Evolutionary conservation across 2,329 filamentous ascomycete species (phyloP).

Genomic region (Xylariaceae sp.): DNA sequence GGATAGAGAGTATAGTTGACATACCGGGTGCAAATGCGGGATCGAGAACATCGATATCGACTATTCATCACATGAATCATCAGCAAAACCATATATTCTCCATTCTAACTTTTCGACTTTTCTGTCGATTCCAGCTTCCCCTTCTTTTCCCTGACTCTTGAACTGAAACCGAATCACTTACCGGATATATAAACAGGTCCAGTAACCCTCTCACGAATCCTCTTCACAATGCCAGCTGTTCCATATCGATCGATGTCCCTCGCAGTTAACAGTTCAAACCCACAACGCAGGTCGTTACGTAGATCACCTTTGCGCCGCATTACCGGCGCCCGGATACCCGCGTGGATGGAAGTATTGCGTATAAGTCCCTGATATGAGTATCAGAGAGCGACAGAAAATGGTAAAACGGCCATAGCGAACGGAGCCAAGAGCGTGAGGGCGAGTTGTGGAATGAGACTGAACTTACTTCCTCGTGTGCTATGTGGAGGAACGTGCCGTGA

Average conservation of each 20-base stretch:
- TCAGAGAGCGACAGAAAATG: not conserved
- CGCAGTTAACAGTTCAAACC: slow-evolving; percentile 56
- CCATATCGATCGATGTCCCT: slow-evolving; percentile 72
- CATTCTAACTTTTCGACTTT: not conserved
- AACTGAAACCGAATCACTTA: not conserved
- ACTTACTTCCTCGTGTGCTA: slow-evolving; percentile 55
- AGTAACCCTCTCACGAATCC: slow-evolving; percentile 57
- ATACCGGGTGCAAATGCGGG: slow-evolving; percentile 62
- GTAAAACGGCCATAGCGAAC: not conserved
- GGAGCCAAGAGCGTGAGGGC: not conserved
- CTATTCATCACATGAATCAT: slow-evolving; percentile 21
- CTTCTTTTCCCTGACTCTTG: not conserved
- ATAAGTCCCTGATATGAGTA: slow-evolving; percentile 43
- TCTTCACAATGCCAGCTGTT: slow-evolving; percentile 59
- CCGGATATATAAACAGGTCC: slow-evolving; percentile 62
- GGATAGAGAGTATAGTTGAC: slow-evolving; percentile 9
- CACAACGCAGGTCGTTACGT: slow-evolving; percentile 55
- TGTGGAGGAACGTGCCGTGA: slow-evolving; percentile 61
- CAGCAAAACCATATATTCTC: not conserved
- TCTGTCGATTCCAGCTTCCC: not conserved
- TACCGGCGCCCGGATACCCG: slow-evolving; percentile 58
- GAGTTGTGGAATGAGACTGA: not conserved
- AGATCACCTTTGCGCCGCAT: slow-evolving; percentile 48
- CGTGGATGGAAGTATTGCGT: slow-evolving; percentile 57
- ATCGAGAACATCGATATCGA: slow-evolving; percentile 81